These are phyloP conservation scores for Plantago major DNA, from an alignment of 257 asterid genomes.

Conservation along the genomic window DNA sequence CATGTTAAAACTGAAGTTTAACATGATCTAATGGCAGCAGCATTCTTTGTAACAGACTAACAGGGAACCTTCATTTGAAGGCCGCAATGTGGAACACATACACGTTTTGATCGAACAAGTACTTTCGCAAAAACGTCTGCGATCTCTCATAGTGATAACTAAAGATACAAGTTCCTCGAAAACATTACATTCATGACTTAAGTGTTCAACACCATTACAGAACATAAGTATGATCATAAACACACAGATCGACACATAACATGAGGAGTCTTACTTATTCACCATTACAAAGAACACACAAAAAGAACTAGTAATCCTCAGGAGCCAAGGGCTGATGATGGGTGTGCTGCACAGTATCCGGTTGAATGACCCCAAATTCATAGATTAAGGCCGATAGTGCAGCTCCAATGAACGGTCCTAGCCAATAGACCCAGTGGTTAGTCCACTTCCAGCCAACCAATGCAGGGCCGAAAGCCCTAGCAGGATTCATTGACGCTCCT, in stretches of 20 bases:
- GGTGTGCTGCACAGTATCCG: constrained; percentile 33
- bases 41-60: no score
- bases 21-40: no score
- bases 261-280: background rate
- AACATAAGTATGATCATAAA: background rate
- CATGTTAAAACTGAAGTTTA: no score
- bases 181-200: no score
- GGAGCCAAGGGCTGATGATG: constrained; percentile 90
- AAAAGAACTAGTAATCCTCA: constrained; percentile 61
- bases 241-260: background rate
- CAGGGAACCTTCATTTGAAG: no score
- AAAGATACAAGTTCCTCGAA: no score
- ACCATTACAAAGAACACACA: background rate
- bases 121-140: no score
- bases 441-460: constrained; percentile 95
- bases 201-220: no score
- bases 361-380: constrained; percentile 67
- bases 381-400: constrained; percentile 62
- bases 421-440: constrained; percentile 93
- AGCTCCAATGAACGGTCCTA: constrained; percentile 86
- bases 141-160: no score
- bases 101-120: no score
- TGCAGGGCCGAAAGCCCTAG: constrained; percentile 89
- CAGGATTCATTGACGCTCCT: constrained; percentile 93
- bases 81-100: no score